Evolutionary conservation across 257 asterid genomes (phyloP).

Genomic region (Ligustrum vulgare): DNA sequence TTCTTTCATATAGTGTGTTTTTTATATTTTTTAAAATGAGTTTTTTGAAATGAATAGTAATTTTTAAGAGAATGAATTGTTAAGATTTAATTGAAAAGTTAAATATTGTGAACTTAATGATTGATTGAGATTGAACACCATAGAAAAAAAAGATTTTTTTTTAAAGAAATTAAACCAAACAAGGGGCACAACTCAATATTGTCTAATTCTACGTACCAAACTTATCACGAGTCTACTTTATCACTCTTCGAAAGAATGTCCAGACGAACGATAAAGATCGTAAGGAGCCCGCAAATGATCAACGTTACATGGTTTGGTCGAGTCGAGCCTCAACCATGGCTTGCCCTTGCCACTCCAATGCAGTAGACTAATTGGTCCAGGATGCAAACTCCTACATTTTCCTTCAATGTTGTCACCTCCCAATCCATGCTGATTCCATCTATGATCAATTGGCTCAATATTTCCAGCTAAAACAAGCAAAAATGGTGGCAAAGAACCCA

Average conservation of each 20-base stretch:
- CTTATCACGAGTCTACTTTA: background rate
- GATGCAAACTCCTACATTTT: constrained; percentile 32
- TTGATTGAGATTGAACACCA: too few relatives aligned
- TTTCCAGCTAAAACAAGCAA: constrained; percentile 42
- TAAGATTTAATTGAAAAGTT: too few relatives aligned
- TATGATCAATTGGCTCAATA: constrained; percentile 37
- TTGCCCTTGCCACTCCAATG: constrained; percentile 60
- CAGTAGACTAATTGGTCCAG: constrained; percentile 41
- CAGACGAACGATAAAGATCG: constrained; percentile 39
- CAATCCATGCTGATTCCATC: constrained; percentile 50
- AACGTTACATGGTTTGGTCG: constrained; percentile 40
- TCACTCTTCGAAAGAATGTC: constrained; percentile 40
- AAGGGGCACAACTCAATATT: too few relatives aligned
- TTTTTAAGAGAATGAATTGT: too few relatives aligned
- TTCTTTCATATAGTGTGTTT: too few relatives aligned
- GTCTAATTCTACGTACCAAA: background rate
- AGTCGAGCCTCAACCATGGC: constrained; percentile 49
- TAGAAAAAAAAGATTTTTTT: too few relatives aligned
- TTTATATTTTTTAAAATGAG: too few relatives aligned
- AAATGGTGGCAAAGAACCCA: constrained; percentile 46
- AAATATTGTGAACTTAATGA: too few relatives aligned
- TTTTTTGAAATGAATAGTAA: too few relatives aligned
- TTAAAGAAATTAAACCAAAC: too few relatives aligned
- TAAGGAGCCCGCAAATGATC: constrained; percentile 48
- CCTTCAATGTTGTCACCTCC: constrained; percentile 44